Base-by-base conservation (phyloP, 176 grass and related monocot genomes). In the Juncus inflexus region DNA sequence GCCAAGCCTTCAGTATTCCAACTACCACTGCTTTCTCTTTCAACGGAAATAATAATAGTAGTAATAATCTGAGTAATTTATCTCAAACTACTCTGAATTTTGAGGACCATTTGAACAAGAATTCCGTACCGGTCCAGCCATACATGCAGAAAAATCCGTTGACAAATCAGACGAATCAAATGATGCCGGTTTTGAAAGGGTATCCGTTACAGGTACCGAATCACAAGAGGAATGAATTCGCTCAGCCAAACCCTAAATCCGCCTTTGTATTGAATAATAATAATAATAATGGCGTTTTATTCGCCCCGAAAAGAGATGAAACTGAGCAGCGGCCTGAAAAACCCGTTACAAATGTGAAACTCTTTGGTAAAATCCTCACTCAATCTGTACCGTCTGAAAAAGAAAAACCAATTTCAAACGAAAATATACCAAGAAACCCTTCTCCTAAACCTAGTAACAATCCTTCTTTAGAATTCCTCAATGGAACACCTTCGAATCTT, bases 321-420 rank as follows among this genome's bases (percentile, higher is more conserved):
- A 78, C 63, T 52, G 36, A 42, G 42, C 19, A 16, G 15, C 42
- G 35, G 54, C 74, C 12, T 61, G 39, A 15, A 39, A 56, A 51
- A 54, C 36, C 58, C 19, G 79, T 42, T 39, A 55, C 35, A 55
- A 69, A 80, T 72, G 51, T 81, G 15, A 76, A 60, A 60, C 74
- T 90, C 9, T 84, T 90, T 63, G 86, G 81, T 39, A 62, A 75
- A 73, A 75, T 84, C 42, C 70, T 84, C 37, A 67, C 52, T 52
- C 59, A 70, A 67, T 35, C 70, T 3, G 59, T 12, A 41, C 59
- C 86, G 14, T 60, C 64, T 16, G 49, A 74, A 68, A 84, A 68
- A 14, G 51, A 45, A 15, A 51, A 15, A 15, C 4, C 28, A 36
- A 37, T 61, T 70, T 66, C 14, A 52, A 9, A 7, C 57, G 65